Percentiles rank a stretch among this genome's conserved stretches.
phyloP scores from a whole-genome alignment of 2,329 filamentous ascomycete genomes.

The Neonectria ditissima region DNA sequence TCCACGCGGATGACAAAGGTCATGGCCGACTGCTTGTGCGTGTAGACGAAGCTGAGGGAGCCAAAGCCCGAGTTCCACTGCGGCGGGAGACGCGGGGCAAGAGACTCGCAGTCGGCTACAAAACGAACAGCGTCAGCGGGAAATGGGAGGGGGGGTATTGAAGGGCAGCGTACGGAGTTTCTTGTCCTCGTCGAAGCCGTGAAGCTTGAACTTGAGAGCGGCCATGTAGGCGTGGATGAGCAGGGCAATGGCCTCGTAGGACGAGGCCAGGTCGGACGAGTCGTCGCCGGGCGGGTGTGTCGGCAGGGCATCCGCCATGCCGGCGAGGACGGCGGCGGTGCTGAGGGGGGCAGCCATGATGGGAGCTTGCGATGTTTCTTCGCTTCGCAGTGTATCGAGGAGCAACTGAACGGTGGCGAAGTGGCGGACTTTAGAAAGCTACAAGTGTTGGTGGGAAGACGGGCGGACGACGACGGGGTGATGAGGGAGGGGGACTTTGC shows the following conservation, averaged over 20 bases:
- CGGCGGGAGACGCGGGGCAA: slow-evolving; percentile 73
- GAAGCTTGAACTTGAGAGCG: slow-evolving; percentile 81
- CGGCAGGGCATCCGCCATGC: slow-evolving; percentile 71
- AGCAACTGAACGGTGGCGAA: slow-evolving; percentile 7
- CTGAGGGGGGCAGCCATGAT: slow-evolving; percentile 46
- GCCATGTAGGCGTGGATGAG: slow-evolving; percentile 87
- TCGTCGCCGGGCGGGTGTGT: slow-evolving; percentile 64
- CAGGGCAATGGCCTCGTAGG: slow-evolving; percentile 86
- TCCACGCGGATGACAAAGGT: slow-evolving; percentile 85
- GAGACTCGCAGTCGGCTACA: slow-evolving; percentile 61
- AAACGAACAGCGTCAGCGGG: slow-evolving; percentile 22
- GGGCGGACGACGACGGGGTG: neutral
- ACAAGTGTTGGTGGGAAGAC: slow-evolving; percentile 7
- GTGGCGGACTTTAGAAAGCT: slow-evolving; percentile 2
- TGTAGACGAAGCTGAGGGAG: slow-evolving; percentile 86
- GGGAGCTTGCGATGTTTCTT: neutral
- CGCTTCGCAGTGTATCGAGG: neutral
- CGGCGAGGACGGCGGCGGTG: slow-evolving; percentile 58
- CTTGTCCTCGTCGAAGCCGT: slow-evolving; percentile 88
- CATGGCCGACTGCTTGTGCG: slow-evolving; percentile 86
- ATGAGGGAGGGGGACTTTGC: slow-evolving; percentile 9
- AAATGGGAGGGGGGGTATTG: neutral
- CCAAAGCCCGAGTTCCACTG: slow-evolving; percentile 83
- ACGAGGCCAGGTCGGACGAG: slow-evolving; percentile 73
- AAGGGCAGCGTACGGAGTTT: slow-evolving; percentile 66